Percentiles rank a stretch among this genome's conserved stretches.
Evolutionary conservation across 1,284 basidiomycete species (phyloP).

Genomic region (Tylopilus orsonianus): DNA sequence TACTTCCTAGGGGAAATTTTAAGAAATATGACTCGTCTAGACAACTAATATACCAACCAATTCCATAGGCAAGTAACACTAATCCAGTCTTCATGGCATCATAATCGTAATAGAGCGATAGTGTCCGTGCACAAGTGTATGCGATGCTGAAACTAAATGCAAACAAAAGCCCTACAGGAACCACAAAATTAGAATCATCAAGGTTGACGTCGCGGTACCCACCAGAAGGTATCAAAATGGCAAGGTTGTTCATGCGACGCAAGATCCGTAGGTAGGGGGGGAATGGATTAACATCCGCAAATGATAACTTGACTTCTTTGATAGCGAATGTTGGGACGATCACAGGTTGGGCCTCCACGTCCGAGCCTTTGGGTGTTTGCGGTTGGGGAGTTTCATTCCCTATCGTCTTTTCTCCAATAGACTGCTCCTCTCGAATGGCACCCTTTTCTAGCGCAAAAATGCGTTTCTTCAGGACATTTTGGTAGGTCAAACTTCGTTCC

Average conservation of each 20-base stretch:
- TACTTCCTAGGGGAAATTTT: conserved; percentile 45
- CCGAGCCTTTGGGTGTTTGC: conserved; percentile 1
- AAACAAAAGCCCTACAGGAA: conserved; percentile 57
- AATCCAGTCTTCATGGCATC: conserved; percentile 75
- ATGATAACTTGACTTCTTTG: conserved; percentile 29
- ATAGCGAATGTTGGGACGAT: conserved; percentile 30
- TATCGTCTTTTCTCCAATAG: conserved; percentile 3
- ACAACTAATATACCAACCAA: conserved; percentile 42
- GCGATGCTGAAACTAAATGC: conserved; percentile 67
- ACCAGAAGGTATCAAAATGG: conserved; percentile 25
- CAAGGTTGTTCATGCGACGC: conserved; percentile 19
- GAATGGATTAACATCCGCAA: conserved; percentile 26
- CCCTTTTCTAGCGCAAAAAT: conserved; percentile 11
- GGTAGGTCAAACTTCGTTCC: conserved; percentile 72
- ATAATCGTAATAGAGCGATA: conserved; percentile 66
- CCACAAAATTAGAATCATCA: conserved; percentile 60
- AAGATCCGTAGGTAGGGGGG: conserved; percentile 20
- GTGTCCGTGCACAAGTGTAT: conserved; percentile 74
- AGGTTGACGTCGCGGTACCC: neutral
- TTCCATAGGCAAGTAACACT: conserved; percentile 73
- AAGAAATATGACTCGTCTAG: neutral
- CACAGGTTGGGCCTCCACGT: conserved; percentile 25
- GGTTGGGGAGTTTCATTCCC: neutral
- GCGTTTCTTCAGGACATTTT: conserved; percentile 40
- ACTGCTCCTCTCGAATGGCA: conserved; percentile 7